Conservation (phyloP, 306 rosid species). For the Cicer cuneatum region DNA sequence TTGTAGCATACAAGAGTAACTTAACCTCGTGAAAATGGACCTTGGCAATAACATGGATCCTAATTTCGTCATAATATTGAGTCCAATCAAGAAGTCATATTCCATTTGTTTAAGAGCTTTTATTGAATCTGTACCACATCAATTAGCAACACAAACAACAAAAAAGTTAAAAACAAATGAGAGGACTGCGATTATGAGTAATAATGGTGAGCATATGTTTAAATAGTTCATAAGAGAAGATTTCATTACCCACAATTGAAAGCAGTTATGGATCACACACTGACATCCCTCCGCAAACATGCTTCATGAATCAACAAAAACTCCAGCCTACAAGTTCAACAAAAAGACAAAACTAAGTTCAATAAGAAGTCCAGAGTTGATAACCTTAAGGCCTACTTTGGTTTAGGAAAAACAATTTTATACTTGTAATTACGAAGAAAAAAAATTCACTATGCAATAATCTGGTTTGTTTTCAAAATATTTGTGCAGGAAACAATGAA, state of each 20-base stretch:
- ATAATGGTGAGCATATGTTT: neutral
- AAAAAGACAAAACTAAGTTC: conserved; percentile 25
- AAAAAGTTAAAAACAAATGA: conserved; percentile 13
- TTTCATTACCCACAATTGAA: conserved; percentile 28
- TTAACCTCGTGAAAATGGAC: conserved; percentile 25
- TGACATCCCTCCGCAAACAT: conserved; percentile 15
- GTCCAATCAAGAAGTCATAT: conserved; percentile 20
- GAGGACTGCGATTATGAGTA: conserved; percentile 12
- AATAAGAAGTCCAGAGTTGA: conserved; percentile 1
- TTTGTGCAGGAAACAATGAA: neutral
- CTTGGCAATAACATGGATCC: conserved; percentile 27
- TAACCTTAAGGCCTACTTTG: conserved; percentile 17
- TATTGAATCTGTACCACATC: conserved; percentile 31
- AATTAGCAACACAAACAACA: conserved; percentile 25
- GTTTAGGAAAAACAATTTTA: neutral
- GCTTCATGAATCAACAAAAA: conserved; percentile 55
- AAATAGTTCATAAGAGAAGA: conserved; percentile 5
- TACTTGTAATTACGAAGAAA: neutral
- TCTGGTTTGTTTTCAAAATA: neutral
- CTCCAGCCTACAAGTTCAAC: conserved; percentile 61
- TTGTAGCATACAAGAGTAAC: conserved; percentile 21
- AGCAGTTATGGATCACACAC: conserved; percentile 30
- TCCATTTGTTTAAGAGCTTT: conserved; percentile 9
- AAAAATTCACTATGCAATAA: neutral
- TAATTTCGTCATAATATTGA: neutral